Evolutionary conservation across 768 basidiomycete species (phyloP), one percentile per base, ranked within the genome.

Genomic region (Auricularia auricula-judae): DNA sequence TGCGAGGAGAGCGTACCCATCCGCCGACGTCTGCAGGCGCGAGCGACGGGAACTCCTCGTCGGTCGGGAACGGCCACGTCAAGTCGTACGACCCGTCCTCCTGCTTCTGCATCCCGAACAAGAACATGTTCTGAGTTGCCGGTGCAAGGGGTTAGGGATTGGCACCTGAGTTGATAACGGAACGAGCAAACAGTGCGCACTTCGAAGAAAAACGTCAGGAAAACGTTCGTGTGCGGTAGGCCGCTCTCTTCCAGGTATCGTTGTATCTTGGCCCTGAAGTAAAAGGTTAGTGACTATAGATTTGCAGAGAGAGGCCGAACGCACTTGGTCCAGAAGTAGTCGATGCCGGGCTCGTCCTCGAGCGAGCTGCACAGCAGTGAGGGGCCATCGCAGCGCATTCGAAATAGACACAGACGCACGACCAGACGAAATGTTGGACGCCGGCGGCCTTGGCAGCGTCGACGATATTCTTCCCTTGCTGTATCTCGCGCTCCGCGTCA

Each of bases 401-500:
- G 58, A 61, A 16, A 51, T 16, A 21, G 47, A 51, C 11, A 18
- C 5, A 51, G 47, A 51, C 47, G 47, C 18, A 51, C 60, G 65
- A 65, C 65, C 64, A 65, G 34, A 68, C 62, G 42, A 68, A 65
- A 33, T 67, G 68, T 21, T 67, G 63, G 36, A 68, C 59, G 8
- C 62, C 62, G 18, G 63, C 60, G 29, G 36, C 62, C 58, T 65
- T 65, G 1, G 66, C 68, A 3, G 66, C 66, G 62, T 68, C 68
- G 29, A 67, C 64, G 34, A 68, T 68, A 29, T 65, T 63, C 39
- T 62, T 62, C 35, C 68, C 68, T 53, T 68, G 68, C 64, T 67
- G 53, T 51, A 51, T 51, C 21, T 51, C 47, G 11, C 47, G 47
- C 18, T 51, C 21, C 11, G 14, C 47, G 47, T 51, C 47, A 16